Base-by-base conservation (phyloP, 306 rosid species). In the Prinsepia uniflora region DNA sequence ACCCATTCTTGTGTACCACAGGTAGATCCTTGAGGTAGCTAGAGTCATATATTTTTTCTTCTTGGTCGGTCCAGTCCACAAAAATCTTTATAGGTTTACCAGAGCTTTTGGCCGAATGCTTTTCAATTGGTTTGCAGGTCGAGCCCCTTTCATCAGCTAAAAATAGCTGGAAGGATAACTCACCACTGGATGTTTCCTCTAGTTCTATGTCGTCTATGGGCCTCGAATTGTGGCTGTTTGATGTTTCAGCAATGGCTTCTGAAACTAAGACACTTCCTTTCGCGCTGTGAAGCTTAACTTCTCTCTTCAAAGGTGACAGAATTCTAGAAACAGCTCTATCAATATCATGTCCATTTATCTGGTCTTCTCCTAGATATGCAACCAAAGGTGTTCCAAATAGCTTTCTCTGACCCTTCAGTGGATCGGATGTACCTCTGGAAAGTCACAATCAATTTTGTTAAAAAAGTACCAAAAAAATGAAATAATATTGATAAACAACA, bases 11-110 rank as follows among this genome's bases (percentile, higher is more conserved):
- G 70, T 81, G 86, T 45, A 91, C 96, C 79, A 85, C 97, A n/a
- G 99, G 99, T 68, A 95, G 90, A 83, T 91, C 97, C 84, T 86
- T 84, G 77, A 95, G 87, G 74, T 83, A 91, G 88, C 83, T 76
- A 39, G 87, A 76, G 77, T 95, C 97, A 80, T 91, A 95, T 69
- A 82, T 39, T 66, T 84, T 84, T 54, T 80, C 75, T 80, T 89
- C 97, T 83, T 67, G 81, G 41, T 83, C 91, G 55, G 86, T 89
- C 99, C 99, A 95, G 75, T 91, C 92, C 73, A 86, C 67, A 62
- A 78, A 89, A 47, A 95, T 90, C 86, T 80, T 86, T 63, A 85
- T 45, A 60, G 59, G 46, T 67, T 70, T 83, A 77, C 79, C 77
- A 7, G 89, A 77, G 61, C 85, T 91, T 70, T 82, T 60, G 50